Evolutionary conservation across 345 rosid species (phyloP).

Genomic region (Heritiera littoralis): DNA sequence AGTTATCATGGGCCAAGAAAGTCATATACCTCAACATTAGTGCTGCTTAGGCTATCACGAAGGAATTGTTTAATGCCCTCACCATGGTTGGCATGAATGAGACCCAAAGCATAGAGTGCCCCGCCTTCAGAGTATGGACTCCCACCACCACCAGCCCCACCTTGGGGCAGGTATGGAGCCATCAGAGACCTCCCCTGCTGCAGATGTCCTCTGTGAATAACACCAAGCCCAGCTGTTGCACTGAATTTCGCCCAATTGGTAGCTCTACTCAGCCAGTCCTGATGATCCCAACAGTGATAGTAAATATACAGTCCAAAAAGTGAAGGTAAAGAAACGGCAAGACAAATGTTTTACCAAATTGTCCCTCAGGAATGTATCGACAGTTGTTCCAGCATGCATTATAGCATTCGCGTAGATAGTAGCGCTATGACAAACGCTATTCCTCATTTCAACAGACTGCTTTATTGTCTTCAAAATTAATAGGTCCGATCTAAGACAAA

Average conservation of each 20-base stretch:
- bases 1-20: conserved; percentile 1
- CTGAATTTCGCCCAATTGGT: conserved; percentile 99
- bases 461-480: conserved; percentile 92
- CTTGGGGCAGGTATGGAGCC: conserved; percentile 99
- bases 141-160: conserved; percentile 92
- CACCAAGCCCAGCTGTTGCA: conserved; percentile 99
- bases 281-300: conserved; percentile 26
- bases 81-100: conserved; percentile 98
- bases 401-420: conserved; percentile 97
- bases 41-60: conserved; percentile 86
- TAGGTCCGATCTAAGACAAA: conserved; percentile 75
- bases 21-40: conserved; percentile 78
- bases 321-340: not conserved
- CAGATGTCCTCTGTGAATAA: conserved; percentile 95
- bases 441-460: conserved; percentile 98
- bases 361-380: conserved; percentile 96
- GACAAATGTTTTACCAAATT: conserved; percentile 60
- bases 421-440: conserved; percentile 99
- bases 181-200: conserved; percentile 96
- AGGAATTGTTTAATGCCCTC: conserved; percentile 98
- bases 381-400: conserved; percentile 99
- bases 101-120: conserved; percentile 96
- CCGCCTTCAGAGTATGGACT: conserved; percentile 99
- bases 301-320: conserved; percentile 13
- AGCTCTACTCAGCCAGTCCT: conserved; percentile 99